Conservation (phyloP, 495 filamentous ascomycete genomes). For the Chaetomium tenue region DNA sequence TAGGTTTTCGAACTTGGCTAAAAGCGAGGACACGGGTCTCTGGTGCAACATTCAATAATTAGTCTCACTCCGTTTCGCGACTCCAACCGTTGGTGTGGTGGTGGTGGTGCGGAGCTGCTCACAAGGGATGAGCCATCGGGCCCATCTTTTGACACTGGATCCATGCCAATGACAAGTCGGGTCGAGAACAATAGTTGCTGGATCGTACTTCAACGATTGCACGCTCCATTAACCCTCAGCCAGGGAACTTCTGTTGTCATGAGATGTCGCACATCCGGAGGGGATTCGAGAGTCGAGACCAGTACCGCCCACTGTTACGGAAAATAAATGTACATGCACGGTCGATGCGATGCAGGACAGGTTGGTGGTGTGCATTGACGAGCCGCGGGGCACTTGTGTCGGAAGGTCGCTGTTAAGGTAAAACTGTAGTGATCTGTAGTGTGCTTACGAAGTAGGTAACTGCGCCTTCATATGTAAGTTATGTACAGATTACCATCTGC, state of each 20-base stretch:
- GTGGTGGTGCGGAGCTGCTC: conserved; percentile 26
- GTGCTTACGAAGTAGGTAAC: too few species aligned
- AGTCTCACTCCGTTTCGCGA: conserved; percentile 18
- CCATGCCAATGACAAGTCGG: conserved; percentile 38
- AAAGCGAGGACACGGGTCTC: conserved; percentile 85
- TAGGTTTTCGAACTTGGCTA: conserved; percentile 90
- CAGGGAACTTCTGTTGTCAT: conserved; percentile 27
- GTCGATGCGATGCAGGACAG: conserved; percentile 3
- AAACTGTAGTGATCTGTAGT: too few species aligned
- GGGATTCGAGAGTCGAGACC: neutral
- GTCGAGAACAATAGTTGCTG: conserved; percentile 26
- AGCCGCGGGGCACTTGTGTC: conserved; percentile 8
- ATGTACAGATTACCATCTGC: neutral
- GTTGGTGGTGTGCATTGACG: conserved; percentile 10
- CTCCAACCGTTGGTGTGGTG: neutral
- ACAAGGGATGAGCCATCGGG: conserved; percentile 63
- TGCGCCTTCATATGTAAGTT: too few species aligned
- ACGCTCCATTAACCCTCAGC: conserved; percentile 36
- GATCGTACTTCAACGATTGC: conserved; percentile 16
- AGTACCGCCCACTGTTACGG: conserved; percentile 8
- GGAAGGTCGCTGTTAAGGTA: neutral
- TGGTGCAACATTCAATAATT: conserved; percentile 31
- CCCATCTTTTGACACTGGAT: conserved; percentile 42
- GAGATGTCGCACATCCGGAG: conserved; percentile 20
- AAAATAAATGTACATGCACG: conserved; percentile 5